These are phyloP conservation scores for Linum tenue DNA, from an alignment of 345 rosid species.

Conservation along the genomic window DNA sequence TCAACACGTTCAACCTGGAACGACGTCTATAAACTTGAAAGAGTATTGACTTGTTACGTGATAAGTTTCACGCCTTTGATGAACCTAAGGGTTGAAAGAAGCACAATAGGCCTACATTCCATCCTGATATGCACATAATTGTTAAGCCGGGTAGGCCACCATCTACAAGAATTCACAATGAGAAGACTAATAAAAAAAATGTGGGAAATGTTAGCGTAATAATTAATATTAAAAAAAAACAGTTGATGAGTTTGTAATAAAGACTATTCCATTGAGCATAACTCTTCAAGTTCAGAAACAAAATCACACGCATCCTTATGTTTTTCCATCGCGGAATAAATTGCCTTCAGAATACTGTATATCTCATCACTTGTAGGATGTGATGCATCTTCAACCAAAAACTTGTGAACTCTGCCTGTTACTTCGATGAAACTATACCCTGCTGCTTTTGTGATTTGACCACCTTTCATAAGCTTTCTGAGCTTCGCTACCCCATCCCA, in stretches of 20 bases:
- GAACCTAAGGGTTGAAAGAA: no score
- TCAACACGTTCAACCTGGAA: no score
- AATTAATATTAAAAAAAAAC: no score
- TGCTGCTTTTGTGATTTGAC: slow-evolving; percentile 55
- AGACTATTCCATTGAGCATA: slow-evolving; percentile 17
- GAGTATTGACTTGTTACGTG: no score
- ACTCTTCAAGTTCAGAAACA: slow-evolving; percentile 26
- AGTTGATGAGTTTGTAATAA: background rate
- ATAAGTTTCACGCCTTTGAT: no score
- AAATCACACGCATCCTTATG: slow-evolving; percentile 18
- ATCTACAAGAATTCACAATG: no score
- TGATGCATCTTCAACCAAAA: slow-evolving; percentile 56
- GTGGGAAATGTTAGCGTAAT: no score
- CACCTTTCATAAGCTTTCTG: slow-evolving; percentile 59
- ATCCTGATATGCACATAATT: no score
- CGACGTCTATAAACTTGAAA: no score
- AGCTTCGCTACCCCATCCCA: slow-evolving; percentile 68
- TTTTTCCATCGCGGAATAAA: slow-evolving; percentile 32
- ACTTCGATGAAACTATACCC: slow-evolving; percentile 61
- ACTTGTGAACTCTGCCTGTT: slow-evolving; percentile 52
- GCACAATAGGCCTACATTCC: no score
- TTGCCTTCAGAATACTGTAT: slow-evolving; percentile 31
- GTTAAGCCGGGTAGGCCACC: no score
- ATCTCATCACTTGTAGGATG: slow-evolving; percentile 48
- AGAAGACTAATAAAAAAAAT: no score